A percentile compares a stretch with the other conserved stretches of the same genome.
phyloP scores from a whole-genome alignment of 345 rosid species.

The Brassica napus region DNA sequence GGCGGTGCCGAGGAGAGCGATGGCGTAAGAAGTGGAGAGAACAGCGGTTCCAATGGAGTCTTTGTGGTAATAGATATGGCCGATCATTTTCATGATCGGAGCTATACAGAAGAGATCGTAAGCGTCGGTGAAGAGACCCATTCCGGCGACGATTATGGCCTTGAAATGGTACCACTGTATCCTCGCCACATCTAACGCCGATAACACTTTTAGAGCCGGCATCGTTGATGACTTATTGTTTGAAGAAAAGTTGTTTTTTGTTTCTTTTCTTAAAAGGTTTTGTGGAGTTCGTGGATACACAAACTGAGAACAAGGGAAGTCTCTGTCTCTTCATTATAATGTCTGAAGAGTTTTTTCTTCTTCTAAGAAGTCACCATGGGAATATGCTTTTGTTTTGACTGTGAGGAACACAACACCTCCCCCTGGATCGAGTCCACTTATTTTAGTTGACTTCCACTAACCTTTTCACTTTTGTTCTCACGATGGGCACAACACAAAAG shows the following conservation, averaged over 20 bases:
- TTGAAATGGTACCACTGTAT: slow-evolving; percentile 55
- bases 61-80: slow-evolving; percentile 43
- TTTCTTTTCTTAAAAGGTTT: neutral
- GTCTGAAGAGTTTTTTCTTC: slow-evolving; percentile 8
- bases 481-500: slow-evolving; percentile 16
- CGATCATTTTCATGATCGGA: slow-evolving; percentile 45
- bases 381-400: slow-evolving; percentile 38
- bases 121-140: slow-evolving; percentile 55
- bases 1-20: slow-evolving; percentile 61
- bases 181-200: slow-evolving; percentile 46
- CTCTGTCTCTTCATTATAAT: slow-evolving; percentile 16
- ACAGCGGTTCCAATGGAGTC: slow-evolving; percentile 29
- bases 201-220: slow-evolving; percentile 26
- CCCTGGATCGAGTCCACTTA: slow-evolving; percentile 33
- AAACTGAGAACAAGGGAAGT: slow-evolving; percentile 16
- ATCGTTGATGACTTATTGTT: neutral
- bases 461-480: neutral
- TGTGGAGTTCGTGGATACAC: slow-evolving; percentile 15
- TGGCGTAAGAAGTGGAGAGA: slow-evolving; percentile 42
- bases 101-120: slow-evolving; percentile 56
- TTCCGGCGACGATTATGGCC: slow-evolving; percentile 49
- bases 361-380: slow-evolving; percentile 1
- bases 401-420: slow-evolving; percentile 24
- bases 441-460: slow-evolving; percentile 25
- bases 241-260: neutral